Evolutionary conservation across 495 filamentous ascomycete genomes (phyloP).

Genomic region (Xylaria sp.): DNA sequence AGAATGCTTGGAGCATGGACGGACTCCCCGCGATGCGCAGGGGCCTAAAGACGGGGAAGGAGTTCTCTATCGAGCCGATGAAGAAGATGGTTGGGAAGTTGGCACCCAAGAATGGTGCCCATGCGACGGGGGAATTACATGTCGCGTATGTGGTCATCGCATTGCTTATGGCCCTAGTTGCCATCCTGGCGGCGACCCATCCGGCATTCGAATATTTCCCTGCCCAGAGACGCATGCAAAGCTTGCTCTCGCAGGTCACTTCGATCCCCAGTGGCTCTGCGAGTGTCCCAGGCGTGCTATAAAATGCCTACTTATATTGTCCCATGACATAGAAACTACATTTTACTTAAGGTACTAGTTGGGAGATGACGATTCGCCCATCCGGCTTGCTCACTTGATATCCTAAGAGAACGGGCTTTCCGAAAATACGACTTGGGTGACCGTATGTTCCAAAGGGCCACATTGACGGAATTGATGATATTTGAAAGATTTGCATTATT

Average conservation of each 20-base stretch:
- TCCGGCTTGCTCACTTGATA: not conserved
- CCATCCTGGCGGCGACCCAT: constrained; percentile 37
- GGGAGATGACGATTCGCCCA: not conserved
- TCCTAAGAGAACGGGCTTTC: not conserved
- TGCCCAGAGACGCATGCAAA: constrained; percentile 33
- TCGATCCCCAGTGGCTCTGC: constrained; percentile 31
- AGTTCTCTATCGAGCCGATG: constrained; percentile 53
- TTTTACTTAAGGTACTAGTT: not conserved
- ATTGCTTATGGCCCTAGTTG: constrained; percentile 31
- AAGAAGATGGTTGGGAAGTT: constrained; percentile 59
- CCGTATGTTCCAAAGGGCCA: not conserved
- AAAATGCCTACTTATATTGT: not conserved
- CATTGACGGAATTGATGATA: not conserved
- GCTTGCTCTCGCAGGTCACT: constrained; percentile 30
- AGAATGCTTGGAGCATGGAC: constrained; percentile 62
- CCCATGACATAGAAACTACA: not conserved
- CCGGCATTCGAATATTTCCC: constrained; percentile 37
- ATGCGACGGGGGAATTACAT: constrained; percentile 24
- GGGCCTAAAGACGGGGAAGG: constrained; percentile 48
- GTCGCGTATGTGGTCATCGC: constrained; percentile 37
- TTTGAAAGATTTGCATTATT: not conserved
- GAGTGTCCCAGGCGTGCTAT: constrained; percentile 30
- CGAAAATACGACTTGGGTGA: not conserved
- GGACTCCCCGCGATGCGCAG: constrained; percentile 58
- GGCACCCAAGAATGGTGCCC: constrained; percentile 35